Conservation (phyloP, 1,284 basidiomycete species). For the Austroboletus niveus region DNA sequence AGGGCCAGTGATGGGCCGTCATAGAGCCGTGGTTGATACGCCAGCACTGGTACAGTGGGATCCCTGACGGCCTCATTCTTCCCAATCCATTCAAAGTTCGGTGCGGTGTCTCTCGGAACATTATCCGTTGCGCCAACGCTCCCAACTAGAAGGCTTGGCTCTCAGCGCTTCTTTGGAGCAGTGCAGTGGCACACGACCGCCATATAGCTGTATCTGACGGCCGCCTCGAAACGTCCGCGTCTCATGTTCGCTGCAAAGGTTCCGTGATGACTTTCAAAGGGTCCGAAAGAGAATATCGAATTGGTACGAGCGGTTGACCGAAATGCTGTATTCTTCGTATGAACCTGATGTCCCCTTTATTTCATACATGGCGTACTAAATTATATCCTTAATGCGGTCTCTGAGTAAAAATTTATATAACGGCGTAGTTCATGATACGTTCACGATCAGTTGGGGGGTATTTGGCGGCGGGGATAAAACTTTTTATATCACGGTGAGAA, state of each 20-base stretch:
- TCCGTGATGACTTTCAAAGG: slow-evolving; percentile 9
- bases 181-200: slow-evolving; percentile 1
- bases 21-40: background rate
- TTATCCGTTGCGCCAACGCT: slow-evolving; percentile 3
- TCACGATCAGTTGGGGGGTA: background rate
- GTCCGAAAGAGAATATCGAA: slow-evolving; percentile 1
- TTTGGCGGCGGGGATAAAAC: background rate
- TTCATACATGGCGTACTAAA: background rate
- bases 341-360: background rate
- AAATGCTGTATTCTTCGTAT: slow-evolving; percentile 3
- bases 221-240: slow-evolving; percentile 3
- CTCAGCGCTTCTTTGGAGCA: slow-evolving; percentile 4
- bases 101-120: slow-evolving; percentile 17
- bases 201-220: background rate
- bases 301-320: background rate
- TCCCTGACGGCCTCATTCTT: slow-evolving; percentile 5
- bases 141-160: background rate
- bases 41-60: slow-evolving; percentile 9
- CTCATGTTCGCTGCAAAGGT: slow-evolving; percentile 13
- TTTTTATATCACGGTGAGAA: background rate
- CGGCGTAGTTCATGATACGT: background rate
- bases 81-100: slow-evolving; percentile 11
- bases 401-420: slow-evolving; percentile 4
- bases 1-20: background rate
- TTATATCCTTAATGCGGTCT: background rate